These are phyloP conservation scores for Diplotaxis tenuifolia DNA, from an alignment of 345 rosid species.

Conservation along the genomic window DNA sequence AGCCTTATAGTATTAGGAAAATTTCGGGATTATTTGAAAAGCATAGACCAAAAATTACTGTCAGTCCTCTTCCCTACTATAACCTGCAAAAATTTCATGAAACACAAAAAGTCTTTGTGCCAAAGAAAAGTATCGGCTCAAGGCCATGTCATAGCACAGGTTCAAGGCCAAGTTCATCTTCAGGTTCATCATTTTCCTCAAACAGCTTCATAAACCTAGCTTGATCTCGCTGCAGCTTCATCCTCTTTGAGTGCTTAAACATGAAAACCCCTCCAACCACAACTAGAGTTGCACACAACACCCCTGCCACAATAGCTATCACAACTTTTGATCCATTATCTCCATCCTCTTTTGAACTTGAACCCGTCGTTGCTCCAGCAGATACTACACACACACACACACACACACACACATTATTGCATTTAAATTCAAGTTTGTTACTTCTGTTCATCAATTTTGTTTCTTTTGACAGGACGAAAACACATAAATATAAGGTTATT, in stretches of 20 bases:
- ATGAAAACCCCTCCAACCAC: conserved; percentile 43
- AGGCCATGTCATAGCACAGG: conserved; percentile 29
- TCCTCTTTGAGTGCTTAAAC: conserved; percentile 60
- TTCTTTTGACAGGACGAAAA: conserved; percentile 25
- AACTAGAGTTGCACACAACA: conserved; percentile 42
- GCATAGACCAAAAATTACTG: conserved; percentile 4
- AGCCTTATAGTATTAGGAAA: background rate
- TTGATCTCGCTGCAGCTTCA: conserved; percentile 81
- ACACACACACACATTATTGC: background rate
- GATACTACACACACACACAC: conserved; percentile 11
- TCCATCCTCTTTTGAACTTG: conserved; percentile 20
- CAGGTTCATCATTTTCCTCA: conserved; percentile 86
- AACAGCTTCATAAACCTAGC: conserved; percentile 85
- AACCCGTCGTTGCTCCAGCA: conserved; percentile 5
- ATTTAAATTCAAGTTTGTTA: background rate
- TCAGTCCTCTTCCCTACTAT: background rate
- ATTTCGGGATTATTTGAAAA: background rate
- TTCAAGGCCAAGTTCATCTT: conserved; percentile 85
- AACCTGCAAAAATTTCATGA: conserved; percentile 19
- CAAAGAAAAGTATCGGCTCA: background rate
- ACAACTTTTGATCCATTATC: conserved; percentile 42
- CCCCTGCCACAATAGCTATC: conserved; percentile 43
- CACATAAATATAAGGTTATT: background rate
- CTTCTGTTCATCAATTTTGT: conserved; percentile 7
- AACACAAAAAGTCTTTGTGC: background rate